Evolutionary conservation across 2,329 filamentous ascomycete genomes (phyloP).

Genomic region (Ascochyta fabae): DNA sequence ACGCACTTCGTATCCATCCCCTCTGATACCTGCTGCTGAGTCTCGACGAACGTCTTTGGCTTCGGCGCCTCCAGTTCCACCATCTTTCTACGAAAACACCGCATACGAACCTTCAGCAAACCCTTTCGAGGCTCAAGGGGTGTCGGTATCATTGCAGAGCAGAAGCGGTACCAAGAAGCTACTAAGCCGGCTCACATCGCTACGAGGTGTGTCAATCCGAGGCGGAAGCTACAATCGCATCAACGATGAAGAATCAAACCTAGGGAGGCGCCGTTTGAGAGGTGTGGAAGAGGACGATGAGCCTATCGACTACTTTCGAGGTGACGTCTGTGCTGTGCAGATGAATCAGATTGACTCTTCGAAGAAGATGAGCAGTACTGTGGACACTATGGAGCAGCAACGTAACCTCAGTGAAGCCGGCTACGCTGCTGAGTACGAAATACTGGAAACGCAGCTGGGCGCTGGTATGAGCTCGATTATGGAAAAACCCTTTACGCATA

Average conservation of each 20-base stretch:
- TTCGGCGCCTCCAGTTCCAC: conserved; percentile 40
- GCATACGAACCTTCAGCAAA: conserved; percentile 37
- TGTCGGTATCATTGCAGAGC: conserved; percentile 24
- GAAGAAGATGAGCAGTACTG: conserved; percentile 16
- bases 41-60: conserved; percentile 31
- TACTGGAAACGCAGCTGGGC: conserved; percentile 45
- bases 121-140: conserved; percentile 26
- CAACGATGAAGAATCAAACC: conserved; percentile 39
- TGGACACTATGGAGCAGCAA: conserved; percentile 27
- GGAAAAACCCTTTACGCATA: conserved; percentile 44
- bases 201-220: conserved; percentile 28
- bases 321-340: conserved; percentile 36
- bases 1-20: conserved; percentile 40
- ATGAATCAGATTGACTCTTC: conserved; percentile 34
- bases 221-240: conserved; percentile 39
- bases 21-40: conserved; percentile 36
- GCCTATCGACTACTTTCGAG: conserved; percentile 36
- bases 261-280: conserved; percentile 19
- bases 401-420: conserved; percentile 39
- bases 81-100: conserved; percentile 39
- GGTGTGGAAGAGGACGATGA: conserved; percentile 43
- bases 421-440: conserved; percentile 45
- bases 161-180: conserved; percentile 38
- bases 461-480: conserved; percentile 45
- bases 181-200: conserved; percentile 40